Base-by-base conservation (phyloP, 177 flowering plant species). In the Vitis hybrid region DNA sequence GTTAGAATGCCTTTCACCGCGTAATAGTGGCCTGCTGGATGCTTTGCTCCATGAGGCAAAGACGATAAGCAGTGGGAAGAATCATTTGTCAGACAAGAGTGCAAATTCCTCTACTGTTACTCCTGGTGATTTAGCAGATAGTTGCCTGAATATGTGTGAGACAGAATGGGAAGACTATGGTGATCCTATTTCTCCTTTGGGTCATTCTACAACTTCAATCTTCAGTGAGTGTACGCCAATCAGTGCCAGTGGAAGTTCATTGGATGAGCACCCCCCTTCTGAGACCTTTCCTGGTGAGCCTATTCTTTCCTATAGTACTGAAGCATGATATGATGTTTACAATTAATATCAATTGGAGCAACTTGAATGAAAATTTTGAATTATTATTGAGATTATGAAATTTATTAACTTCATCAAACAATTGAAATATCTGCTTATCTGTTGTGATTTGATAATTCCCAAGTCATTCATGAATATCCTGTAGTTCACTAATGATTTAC, bases 1-100 rank as follows among this genome's bases (percentile, higher is more conserved):
- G 52, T 76, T 84, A 58, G 82, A 73, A 64, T 68, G 83, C 71
- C 67, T 68, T 62, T 83, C 88, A 12, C 84, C 83, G 10, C 78
- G 71, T 21, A 83, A 81, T 52, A 86, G 84, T 79, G 93, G 93
- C 64, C 82, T 93, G 60, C 75, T 95, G 67, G 98, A 93, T 62
- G 90, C 89, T 15, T 70, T 95, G 51, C 77, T 95, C 55, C 79
- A 84, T 59, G 89, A 88, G 78, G 67, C 94, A 62, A 75, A 81
- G 69, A 68, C 73, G 60, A 22, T 81, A 55, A 79, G 76, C 78
- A 74, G 74, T 73, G 74, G 74, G 45, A 90, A 86, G 78, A 79
- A 79, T 67, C 78, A 72, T 33, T 75, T 86, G 50, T 67, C 84
- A 72, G 85, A 86, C 69, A 80, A 79, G 73, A 74, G 75, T 73